phyloP scores from a whole-genome alignment of 169 alveolate genomes.

The Cryptosporidium parvum region DNA sequence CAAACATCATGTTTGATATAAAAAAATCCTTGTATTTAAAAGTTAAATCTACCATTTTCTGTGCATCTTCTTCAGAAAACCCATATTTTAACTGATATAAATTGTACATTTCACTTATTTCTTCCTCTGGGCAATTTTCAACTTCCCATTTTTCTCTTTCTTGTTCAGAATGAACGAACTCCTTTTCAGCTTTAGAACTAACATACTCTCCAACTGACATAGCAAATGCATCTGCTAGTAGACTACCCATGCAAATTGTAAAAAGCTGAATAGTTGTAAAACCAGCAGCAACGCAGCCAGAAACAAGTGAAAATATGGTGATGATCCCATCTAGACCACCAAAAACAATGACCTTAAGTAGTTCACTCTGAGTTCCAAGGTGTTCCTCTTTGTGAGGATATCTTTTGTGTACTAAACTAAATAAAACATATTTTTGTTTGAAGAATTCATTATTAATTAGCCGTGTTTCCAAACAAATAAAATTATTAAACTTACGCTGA shows the following conservation, averaged over 20 bases:
- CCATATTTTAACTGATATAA: slow-evolving; percentile 87
- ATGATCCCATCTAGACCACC: slow-evolving; percentile 93
- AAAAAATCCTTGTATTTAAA: slow-evolving; percentile 88
- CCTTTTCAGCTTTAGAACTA: slow-evolving; percentile 86
- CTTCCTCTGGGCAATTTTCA: slow-evolving; percentile 90
- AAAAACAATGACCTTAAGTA: slow-evolving; percentile 87
- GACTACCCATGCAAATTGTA: slow-evolving; percentile 88
- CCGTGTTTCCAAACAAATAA: not conserved
- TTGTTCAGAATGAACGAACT: slow-evolving; percentile 84
- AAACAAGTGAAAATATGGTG: slow-evolving; percentile 90
- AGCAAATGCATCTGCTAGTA: slow-evolving; percentile 91
- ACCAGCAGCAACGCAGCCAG: slow-evolving; percentile 92
- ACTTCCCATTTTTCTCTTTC: slow-evolving; percentile 90
- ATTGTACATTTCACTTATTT: slow-evolving; percentile 89
- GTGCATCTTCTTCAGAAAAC: slow-evolving; percentile 88
- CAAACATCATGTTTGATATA: slow-evolving; percentile 92
- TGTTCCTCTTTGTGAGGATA: slow-evolving; percentile 23
- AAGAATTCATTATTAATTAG: not conserved
- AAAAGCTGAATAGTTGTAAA: slow-evolving; percentile 88
- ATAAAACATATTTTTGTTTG: not conserved
- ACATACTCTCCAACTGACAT: slow-evolving; percentile 92
- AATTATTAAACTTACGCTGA: slow-evolving; percentile 62
- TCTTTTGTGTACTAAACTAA: slow-evolving; percentile 70
- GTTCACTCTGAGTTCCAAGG: slow-evolving; percentile 78
- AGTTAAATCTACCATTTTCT: slow-evolving; percentile 86